These are phyloP conservation scores for Naganishia friedmannii DNA, from an alignment of 768 basidiomycete species.

Conservation along the genomic window DNA sequence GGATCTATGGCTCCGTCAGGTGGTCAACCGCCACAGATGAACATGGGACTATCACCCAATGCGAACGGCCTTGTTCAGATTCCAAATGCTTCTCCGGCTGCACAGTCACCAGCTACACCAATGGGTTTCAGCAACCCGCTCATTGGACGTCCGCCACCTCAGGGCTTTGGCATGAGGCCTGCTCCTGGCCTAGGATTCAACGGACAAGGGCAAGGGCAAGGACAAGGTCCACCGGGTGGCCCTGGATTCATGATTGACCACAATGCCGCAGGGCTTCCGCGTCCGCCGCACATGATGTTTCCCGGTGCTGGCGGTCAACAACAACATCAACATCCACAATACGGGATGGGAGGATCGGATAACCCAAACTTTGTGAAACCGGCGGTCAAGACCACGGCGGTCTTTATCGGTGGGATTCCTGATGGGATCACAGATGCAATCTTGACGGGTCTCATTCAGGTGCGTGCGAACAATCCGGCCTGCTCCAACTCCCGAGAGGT, in stretches of 20 bases:
- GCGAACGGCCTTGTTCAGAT: conserved; percentile 12
- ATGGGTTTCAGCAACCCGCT: conserved; percentile 22
- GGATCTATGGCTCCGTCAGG: conserved; percentile 15
- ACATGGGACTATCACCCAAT: conserved; percentile 10
- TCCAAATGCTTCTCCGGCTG: conserved; percentile 8
- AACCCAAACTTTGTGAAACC: conserved; percentile 41
- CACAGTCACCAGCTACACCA: conserved; percentile 7
- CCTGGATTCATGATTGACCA: conserved; percentile 18
- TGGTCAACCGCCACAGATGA: conserved; percentile 16
- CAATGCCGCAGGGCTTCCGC: conserved; percentile 33
- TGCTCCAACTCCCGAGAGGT: too few species aligned
- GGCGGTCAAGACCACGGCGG: conserved; percentile 62
- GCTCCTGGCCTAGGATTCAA: conserved; percentile 30
- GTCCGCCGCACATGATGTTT: conserved; percentile 32
- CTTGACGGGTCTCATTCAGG: conserved; percentile 71
- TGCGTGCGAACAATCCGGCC: conserved; percentile 54
- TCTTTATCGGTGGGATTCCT: conserved; percentile 94
- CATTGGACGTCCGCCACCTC: conserved; percentile 25
- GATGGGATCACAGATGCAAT: conserved; percentile 83
- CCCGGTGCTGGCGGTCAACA: neutral
- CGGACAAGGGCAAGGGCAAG: neutral
- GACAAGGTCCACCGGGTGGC: conserved; percentile 3
- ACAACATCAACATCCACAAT: too few species aligned
- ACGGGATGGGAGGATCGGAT: conserved; percentile 21
- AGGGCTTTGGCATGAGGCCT: conserved; percentile 32